Base-by-base conservation (phyloP, 352 stramenopile species). In the Pseudoperonospora humuli region DNA sequence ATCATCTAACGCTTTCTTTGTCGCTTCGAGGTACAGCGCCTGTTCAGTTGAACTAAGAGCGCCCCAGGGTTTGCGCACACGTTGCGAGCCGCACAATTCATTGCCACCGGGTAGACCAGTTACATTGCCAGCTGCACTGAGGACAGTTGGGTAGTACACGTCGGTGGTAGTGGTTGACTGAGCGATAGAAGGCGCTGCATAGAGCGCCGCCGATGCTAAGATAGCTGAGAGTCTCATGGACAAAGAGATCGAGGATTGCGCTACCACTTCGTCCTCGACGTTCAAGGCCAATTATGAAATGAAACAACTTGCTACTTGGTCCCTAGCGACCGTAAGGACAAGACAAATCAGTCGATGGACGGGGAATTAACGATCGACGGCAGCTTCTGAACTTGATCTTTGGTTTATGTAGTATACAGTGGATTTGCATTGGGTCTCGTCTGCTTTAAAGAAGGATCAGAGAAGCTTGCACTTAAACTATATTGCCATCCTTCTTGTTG, bases 31-130 rank as follows among this genome's bases (percentile, higher is more conserved):
- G 50, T 82, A 86, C 15, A 84, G 53, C 15, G 59, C 55, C 27
- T 86, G 64, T 35, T 83, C 75, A 17, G 62, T 50, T 6, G 39
- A 27, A 1, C 53, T 54, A 17, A 86, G 52, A 3, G 55, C 50
- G 0, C 55, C 57, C 75, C 75, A 86, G 0, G 68, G 61, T 15
- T 78, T 76, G 14, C 75, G 71, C 13, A 86, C 65, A 18, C 75
- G 75, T 7, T 34, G 27, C 1, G 32, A 36, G 19, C 54, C 44
- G 21, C 74, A 86, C 19, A 67, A 48, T 3, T 55, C 37, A 46
- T 84, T 84, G 39, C 70, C 70, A 13, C 70, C 74, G 0, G 65
- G 59, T 2, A 86, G 61, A 19, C 61, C 70, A 20, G 67, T 75
- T 7, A 67, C 50, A 31, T 76, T 70, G 21, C 58, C 56, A 8